Base-by-base conservation (phyloP, 345 rosid genomes). In the Aurinia saxatilis region DNA sequence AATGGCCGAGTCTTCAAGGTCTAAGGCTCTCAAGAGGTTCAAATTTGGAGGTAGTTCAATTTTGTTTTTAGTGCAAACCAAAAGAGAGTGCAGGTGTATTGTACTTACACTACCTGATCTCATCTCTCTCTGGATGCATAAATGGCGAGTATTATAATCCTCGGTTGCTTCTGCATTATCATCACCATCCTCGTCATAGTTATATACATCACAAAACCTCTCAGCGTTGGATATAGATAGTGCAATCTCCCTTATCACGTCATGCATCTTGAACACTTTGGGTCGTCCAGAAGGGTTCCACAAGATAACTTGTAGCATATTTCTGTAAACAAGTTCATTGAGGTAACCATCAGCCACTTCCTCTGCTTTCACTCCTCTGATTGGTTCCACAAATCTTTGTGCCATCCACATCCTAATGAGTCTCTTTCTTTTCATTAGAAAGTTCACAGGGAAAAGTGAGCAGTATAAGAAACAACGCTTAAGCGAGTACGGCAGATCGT, bases 171-270 rank as follows among this genome's bases (percentile, higher is more conserved):
- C 60, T 19, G 13, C 31, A 16, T 12, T 36, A 38, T 46, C 77
- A 51, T 52, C 70, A 23, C 1, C 53, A 65, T 19, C 52, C 33
- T 0, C 29, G 15, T n/a, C 23, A 34, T 40, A 57, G 36, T 53
- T 49, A 53, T 57, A 56, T 10, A 69, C 63, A 48, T 35, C 60
- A 57, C 62, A 55, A 19, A 80, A 57, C 13, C 69, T 71, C 16
- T 74, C 68, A n/a, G 7, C 27, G 65, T 65, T 61, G 19, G 73
- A 71, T 44, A 71, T 31, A 13, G 65, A 65, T 31, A 78, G 31
- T 16, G 84, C 78, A 29, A 76, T 59, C 70, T 79, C 80, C 7
- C 79, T 51, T 7, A 73, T 11, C 34, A 79, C 57, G 50, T 79
- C 77, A 47, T 79, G 83, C 79, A 79, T 67, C 65, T 76, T 70